Evolutionary conservation across 257 asterid species (phyloP).

Genomic region (Scutellaria baicalensis): DNA sequence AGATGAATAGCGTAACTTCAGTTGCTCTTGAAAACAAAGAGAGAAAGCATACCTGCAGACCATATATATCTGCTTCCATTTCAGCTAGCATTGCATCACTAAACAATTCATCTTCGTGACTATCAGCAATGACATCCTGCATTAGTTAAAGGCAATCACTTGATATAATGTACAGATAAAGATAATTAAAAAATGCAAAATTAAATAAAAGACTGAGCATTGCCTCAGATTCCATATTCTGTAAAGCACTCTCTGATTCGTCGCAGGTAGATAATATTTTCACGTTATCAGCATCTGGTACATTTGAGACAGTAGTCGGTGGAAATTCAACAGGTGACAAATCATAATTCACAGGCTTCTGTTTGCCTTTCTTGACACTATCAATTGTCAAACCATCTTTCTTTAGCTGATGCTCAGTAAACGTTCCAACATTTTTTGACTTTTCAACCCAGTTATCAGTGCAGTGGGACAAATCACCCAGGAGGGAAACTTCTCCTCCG

Average conservation of each 20-base stretch:
- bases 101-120: slow-evolving; percentile 31
- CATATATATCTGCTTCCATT: slow-evolving; percentile 71
- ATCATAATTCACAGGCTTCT: slow-evolving; percentile 19
- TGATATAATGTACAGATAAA: slow-evolving; percentile 3
- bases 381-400: slow-evolving; percentile 10
- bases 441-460: slow-evolving; percentile 18
- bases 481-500: slow-evolving; percentile 34
- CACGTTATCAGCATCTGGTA: slow-evolving; percentile 18
- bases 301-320: slow-evolving; percentile 11
- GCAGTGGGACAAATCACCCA: slow-evolving; percentile 34
- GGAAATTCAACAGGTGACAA: slow-evolving; percentile 26
- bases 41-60: slow-evolving; percentile 55
- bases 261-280: slow-evolving; percentile 20
- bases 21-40: not conserved
- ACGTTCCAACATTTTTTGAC: slow-evolving; percentile 15
- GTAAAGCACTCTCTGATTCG: slow-evolving; percentile 28
- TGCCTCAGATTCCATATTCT: slow-evolving; percentile 43
- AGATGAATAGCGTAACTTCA: not conserved
- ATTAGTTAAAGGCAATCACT: slow-evolving; percentile 16
- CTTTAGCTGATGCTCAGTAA: slow-evolving; percentile 19
- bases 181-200: slow-evolving; percentile 5
- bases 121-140: slow-evolving; percentile 41
- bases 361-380: slow-evolving; percentile 12
- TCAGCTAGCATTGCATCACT: slow-evolving; percentile 80
- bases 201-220: slow-evolving; percentile 2